These are phyloP conservation scores for Solanum verrucosum DNA, from an alignment of 257 asterid genomes.

Conservation along the genomic window DNA sequence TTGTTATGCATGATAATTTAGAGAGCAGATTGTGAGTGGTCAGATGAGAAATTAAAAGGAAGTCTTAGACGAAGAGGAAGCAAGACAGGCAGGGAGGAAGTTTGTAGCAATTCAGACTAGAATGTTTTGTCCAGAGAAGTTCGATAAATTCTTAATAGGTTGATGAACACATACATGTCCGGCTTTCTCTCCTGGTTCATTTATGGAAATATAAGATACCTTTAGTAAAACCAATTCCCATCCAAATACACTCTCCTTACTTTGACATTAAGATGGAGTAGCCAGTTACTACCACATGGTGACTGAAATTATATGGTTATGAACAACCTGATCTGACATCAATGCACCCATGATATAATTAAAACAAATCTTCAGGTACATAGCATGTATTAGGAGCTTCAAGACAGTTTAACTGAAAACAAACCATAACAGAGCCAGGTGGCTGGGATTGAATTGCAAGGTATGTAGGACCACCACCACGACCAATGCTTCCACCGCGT, in stretches of 20 bases:
- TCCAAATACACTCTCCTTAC: not conserved
- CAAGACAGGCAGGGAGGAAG: not conserved
- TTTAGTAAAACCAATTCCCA: not conserved
- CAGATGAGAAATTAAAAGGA: not conserved
- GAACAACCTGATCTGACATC: not conserved
- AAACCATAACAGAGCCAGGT: constrained; percentile 96
- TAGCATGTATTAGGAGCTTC: not conserved
- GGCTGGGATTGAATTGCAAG: constrained; percentile 98
- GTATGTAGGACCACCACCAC: constrained; percentile 97
- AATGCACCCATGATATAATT: not conserved
- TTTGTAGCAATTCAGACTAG: not conserved
- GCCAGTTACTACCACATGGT: not conserved
- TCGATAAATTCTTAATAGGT: not conserved
- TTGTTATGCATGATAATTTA: not conserved
- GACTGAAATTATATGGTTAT: not conserved
- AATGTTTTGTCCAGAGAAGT: not conserved
- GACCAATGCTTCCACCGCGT: constrained; percentile 99
- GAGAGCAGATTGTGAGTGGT: not conserved
- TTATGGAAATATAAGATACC: not conserved
- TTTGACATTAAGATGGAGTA: not conserved
- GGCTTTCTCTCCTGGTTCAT: not conserved
- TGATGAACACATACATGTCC: not conserved
- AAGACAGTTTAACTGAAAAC: constrained; percentile 6
- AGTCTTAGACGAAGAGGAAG: not conserved
- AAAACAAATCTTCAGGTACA: not conserved